Base-by-base conservation (phyloP, 768 basidiomycete genomes). In the Cytidiella melzeri region DNA sequence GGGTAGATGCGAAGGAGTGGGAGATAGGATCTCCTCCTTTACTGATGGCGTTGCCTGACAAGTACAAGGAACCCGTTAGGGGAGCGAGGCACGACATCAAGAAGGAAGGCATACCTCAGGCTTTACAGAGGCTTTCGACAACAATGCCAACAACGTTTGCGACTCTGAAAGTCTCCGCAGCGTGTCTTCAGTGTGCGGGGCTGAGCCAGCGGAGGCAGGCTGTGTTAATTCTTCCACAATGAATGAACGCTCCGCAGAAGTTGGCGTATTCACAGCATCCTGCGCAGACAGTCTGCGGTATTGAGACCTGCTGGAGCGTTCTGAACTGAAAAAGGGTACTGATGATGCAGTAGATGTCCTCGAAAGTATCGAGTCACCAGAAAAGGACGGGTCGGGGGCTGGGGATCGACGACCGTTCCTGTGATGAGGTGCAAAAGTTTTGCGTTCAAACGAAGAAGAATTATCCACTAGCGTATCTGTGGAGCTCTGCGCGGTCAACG, bases 151-250 rank as follows among this genome's bases (percentile, higher is more conserved):
- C 41, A 48, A 27, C 2, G 38, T 18, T 26, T 42, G 39, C 5
- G 39, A 41, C 4, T 23, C 47, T n/a, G 47, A 38, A 19, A 48
- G 24, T 21, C 30, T 48, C 38, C 41, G 28, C 15, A 48, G 28
- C n/a, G 47, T 27, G 19, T 48, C 40, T 27, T 41, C 15, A 10
- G 36, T 34, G 21, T 25, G 24, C n/a, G n/a, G n/a, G n/a, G n/a
- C n/a, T n/a, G n/a, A n/a, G n/a, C n/a, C n/a, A n/a, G n/a, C n/a
- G n/a, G n/a, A n/a, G n/a, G n/a, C n/a, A n/a, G n/a, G n/a, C n/a
- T n/a, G n/a, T n/a, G n/a, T n/a, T n/a, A n/a, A n/a, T n/a, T n/a
- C n/a, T n/a, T n/a, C n/a, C n/a, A n/a, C n/a, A n/a, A n/a, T n/a
- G n/a, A n/a, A n/a, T n/a, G n/a, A n/a, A n/a, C n/a, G n/a, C n/a